phyloP scores from a whole-genome alignment of 768 basidiomycete species.

The Auriscalpium orientale region DNA sequence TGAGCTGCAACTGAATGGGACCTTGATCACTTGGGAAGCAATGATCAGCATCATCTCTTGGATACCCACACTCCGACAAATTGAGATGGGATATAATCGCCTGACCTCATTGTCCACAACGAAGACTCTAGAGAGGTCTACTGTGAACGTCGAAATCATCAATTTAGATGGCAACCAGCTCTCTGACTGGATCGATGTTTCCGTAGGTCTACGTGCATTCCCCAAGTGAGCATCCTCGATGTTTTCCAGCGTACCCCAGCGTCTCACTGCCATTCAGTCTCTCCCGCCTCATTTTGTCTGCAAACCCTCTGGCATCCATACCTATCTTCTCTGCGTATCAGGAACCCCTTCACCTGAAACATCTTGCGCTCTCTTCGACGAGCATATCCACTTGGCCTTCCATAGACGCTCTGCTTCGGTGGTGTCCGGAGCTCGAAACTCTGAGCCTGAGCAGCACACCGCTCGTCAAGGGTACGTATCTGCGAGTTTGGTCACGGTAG shows the following conservation, averaged over 20 bases:
- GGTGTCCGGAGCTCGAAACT: constrained; percentile 62
- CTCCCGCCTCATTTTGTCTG: constrained; percentile 56
- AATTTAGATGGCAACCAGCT: constrained; percentile 70
- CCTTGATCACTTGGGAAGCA: constrained; percentile 65
- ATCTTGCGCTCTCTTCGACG: constrained; percentile 62
- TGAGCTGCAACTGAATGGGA: constrained; percentile 70
- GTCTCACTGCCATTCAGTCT: constrained; percentile 34
- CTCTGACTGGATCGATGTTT: constrained; percentile 46
- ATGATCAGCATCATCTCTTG: constrained; percentile 40
- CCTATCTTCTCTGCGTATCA: constrained; percentile 23
- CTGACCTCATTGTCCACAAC: constrained; percentile 29
- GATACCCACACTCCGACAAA: constrained; percentile 46
- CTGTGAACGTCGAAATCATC: constrained; percentile 34
- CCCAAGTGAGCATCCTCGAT: constrained; percentile 31
- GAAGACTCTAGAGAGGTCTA: neutral
- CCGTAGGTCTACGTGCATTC: constrained; percentile 35
- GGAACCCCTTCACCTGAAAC: constrained; percentile 34
- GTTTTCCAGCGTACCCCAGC: neutral
- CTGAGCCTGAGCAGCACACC: constrained; percentile 61
- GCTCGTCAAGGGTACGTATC: constrained; percentile 43
- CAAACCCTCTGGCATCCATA: constrained; percentile 40
- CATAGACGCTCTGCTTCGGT: constrained; percentile 55
- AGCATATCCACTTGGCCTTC: constrained; percentile 48
- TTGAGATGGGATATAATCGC: constrained; percentile 70
- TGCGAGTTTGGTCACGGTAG: neutral